Conservation (phyloP, 2,329 filamentous ascomycete genomes). For the Xylariales sp. region DNA sequence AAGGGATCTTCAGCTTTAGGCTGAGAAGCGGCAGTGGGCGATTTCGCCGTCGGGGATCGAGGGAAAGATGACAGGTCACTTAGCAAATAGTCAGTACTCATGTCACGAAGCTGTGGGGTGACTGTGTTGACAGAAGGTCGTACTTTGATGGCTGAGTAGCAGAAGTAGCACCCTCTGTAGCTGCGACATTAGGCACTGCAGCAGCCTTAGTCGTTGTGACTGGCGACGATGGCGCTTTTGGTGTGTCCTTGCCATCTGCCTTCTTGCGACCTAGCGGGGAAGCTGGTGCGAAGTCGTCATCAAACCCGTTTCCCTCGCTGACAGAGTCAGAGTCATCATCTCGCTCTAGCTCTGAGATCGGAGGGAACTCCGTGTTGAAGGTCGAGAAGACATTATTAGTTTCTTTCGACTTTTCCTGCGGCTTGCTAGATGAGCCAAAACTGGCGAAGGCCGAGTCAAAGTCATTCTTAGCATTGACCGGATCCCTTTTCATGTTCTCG, state of each 20-base stretch:
- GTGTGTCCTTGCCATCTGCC: constrained; percentile 20
- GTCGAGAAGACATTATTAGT: constrained; percentile 41
- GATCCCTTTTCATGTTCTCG: constrained; percentile 39
- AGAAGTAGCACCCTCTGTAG: constrained; percentile 15
- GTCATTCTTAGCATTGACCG: constrained; percentile 67
- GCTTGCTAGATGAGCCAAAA: constrained; percentile 53
- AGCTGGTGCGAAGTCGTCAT: constrained; percentile 81
- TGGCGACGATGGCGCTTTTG: constrained; percentile 22
- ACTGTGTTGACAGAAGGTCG: no score
- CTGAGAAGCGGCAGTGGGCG: constrained; percentile 29
- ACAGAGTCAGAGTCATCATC: constrained; percentile 82
- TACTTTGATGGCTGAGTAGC: constrained; percentile 26
- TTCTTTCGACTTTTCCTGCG: constrained; percentile 39
- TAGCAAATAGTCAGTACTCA: constrained; percentile 14
- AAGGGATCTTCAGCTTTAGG: constrained; percentile 28
- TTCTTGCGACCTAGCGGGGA: constrained; percentile 37
- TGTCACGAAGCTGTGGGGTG: no score
- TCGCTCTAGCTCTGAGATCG: constrained; percentile 78
- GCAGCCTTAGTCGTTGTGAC: constrained; percentile 24
- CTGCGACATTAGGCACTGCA: constrained; percentile 22
- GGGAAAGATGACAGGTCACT: no score
- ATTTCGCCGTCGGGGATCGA: constrained; percentile 29
- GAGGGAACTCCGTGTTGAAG: constrained; percentile 81
- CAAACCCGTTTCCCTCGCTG: constrained; percentile 78
- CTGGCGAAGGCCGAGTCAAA: constrained; percentile 83